Percentiles rank a stretch among this genome's conserved stretches.
These are phyloP conservation scores for Tetrapyrgos nigripes DNA, from an alignment of 1,284 basidiomycete species.

Conservation along the genomic window DNA sequence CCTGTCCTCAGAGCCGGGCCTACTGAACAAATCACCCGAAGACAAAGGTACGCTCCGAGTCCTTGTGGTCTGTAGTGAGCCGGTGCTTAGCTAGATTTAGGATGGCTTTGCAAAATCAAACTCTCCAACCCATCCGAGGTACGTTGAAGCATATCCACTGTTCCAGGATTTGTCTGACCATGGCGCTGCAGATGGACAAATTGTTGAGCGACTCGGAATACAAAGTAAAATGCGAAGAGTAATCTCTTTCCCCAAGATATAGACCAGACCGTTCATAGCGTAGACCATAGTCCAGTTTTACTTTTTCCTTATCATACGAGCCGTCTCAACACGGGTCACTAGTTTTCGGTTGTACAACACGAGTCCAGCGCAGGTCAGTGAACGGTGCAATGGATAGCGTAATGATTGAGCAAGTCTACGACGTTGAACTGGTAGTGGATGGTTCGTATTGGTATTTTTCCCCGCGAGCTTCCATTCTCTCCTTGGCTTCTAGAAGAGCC, in stretches of 20 bases:
- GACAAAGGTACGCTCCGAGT: slow-evolving; percentile 71
- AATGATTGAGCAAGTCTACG: not conserved
- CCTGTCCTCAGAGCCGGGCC: slow-evolving; percentile 74
- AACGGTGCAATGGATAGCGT: not conserved
- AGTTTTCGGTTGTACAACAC: not conserved
- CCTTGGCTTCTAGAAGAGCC: slow-evolving; percentile 89
- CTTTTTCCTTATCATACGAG: not conserved
- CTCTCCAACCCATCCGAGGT: slow-evolving; percentile 81
- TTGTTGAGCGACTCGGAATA: slow-evolving; percentile 85
- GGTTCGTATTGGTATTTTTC: slow-evolving; percentile 84
- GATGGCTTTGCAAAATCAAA: slow-evolving; percentile 96
- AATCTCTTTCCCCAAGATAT: slow-evolving; percentile 14
- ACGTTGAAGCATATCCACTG: slow-evolving; percentile 21
- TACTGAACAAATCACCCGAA: slow-evolving; percentile 93
- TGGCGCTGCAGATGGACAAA: slow-evolving; percentile 61
- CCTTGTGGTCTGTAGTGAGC: not conserved
- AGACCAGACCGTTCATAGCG: slow-evolving; percentile 6
- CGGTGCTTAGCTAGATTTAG: slow-evolving; percentile 46
- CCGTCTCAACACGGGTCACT: slow-evolving; percentile 7
- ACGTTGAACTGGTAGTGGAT: slow-evolving; percentile 28
- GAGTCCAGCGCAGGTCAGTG: not conserved
- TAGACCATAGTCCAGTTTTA: not conserved
- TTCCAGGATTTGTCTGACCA: not conserved
- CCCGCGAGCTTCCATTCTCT: slow-evolving; percentile 87
- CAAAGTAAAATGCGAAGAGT: slow-evolving; percentile 71